Conservation (phyloP, 78 protist genomes). For the Guillardia theta region DNA sequence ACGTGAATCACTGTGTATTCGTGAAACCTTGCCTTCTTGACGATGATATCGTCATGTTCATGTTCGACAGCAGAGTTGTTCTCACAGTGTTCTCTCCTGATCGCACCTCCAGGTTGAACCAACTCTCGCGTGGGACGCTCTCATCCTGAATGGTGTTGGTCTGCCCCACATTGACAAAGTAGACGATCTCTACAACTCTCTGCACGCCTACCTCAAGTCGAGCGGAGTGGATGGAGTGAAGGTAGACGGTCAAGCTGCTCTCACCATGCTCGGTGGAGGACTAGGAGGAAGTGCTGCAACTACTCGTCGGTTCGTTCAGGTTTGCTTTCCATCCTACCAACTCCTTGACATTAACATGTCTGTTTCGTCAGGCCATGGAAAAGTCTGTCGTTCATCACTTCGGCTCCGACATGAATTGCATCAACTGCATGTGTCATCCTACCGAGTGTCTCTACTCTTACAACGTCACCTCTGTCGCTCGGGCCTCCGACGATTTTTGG, state of each 20-base stretch:
- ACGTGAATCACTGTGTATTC: no score
- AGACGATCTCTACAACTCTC: background rate
- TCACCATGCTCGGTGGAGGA: background rate
- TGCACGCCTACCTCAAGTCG: constrained; percentile 11
- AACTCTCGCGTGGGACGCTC: constrained; percentile 37
- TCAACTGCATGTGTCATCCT: constrained; percentile 50
- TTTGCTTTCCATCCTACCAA: background rate
- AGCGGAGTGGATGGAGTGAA: constrained; percentile 49
- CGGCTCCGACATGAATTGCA: background rate
- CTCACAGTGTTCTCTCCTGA: background rate
- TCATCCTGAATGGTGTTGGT: background rate
- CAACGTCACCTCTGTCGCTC: background rate
- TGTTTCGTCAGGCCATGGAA: background rate
- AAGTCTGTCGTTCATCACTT: background rate
- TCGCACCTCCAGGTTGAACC: constrained; percentile 42
- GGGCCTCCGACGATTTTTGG: constrained; percentile 41
- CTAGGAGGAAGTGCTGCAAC: background rate
- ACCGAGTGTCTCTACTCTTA: background rate
- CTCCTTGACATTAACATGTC: background rate
- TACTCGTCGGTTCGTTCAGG: background rate
- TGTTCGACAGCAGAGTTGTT: background rate
- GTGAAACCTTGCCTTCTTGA: no score
- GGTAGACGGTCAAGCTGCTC: constrained; percentile 18
- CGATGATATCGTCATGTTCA: no score
- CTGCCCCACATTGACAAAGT: background rate